Evolutionary conservation across 768 basidiomycete genomes (phyloP).

Genomic region (Multifurca ochricompacta): DNA sequence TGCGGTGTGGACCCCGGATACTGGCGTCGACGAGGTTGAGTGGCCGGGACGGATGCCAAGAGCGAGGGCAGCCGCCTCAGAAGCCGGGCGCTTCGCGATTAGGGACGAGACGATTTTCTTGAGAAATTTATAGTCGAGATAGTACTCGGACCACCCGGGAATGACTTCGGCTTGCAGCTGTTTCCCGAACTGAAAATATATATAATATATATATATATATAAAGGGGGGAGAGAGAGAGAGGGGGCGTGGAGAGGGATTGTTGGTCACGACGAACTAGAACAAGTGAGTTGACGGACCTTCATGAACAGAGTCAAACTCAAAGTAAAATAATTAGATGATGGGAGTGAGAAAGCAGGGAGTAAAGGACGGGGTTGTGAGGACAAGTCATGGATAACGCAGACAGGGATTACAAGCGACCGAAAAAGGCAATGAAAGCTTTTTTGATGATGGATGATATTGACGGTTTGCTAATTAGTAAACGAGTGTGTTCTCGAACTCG

Average conservation of each 20-base stretch:
- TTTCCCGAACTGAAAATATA: slow-evolving; percentile 91
- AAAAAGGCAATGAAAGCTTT: slow-evolving; percentile 2
- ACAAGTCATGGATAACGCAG: neutral
- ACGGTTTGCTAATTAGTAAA: neutral
- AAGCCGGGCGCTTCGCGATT: slow-evolving; percentile 79
- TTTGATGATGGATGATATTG: slow-evolving; percentile 1
- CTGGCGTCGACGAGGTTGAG: slow-evolving; percentile 31
- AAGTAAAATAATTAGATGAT: slow-evolving; percentile 3
- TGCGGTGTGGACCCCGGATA: slow-evolving; percentile 26
- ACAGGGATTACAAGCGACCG: neutral
- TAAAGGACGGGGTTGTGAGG: neutral
- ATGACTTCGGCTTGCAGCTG: slow-evolving; percentile 93
- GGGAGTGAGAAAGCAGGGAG: neutral
- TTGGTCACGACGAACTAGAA: neutral
- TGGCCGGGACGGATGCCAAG: slow-evolving; percentile 69
- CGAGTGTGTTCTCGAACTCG: too few species aligned
- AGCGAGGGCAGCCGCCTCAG: slow-evolving; percentile 83
- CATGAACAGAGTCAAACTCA: slow-evolving; percentile 23
- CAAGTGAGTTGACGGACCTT: slow-evolving; percentile 23
- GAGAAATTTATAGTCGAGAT: slow-evolving; percentile 96
- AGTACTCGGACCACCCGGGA: slow-evolving; percentile 92
- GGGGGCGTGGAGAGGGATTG: too few species aligned
- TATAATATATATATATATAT: too few species aligned
- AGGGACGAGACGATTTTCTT: slow-evolving; percentile 98
- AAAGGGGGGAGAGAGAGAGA: too few species aligned